Percentiles rank a stretch among this genome's conserved stretches.
These are phyloP conservation scores for Alternaria infectoria DNA, from an alignment of 2,329 filamentous ascomycete genomes.

Conservation along the genomic window DNA sequence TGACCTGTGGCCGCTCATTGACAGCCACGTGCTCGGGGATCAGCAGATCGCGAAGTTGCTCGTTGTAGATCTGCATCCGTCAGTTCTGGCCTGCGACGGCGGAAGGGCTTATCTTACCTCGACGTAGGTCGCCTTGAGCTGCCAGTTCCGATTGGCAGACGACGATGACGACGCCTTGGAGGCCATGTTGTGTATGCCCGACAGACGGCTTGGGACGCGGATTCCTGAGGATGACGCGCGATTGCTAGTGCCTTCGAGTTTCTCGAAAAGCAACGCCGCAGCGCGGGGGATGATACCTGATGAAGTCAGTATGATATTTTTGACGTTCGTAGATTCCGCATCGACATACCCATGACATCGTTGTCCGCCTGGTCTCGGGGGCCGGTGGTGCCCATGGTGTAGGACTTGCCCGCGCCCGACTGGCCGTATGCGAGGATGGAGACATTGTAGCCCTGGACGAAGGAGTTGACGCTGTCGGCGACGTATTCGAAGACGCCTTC, in stretches of 20 bases:
- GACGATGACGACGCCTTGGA: constrained; percentile 51
- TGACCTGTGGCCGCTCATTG: constrained; percentile 78
- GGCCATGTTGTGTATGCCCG: constrained; percentile 57
- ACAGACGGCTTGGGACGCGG: constrained; percentile 72
- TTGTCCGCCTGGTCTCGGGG: constrained; percentile 75
- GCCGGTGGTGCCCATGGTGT: constrained; percentile 97
- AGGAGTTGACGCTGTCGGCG: constrained; percentile 85
- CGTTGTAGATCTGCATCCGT: constrained; percentile 83
- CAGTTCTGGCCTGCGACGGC: constrained; percentile 8
- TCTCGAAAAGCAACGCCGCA: constrained; percentile 85
- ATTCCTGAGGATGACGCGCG: constrained; percentile 78
- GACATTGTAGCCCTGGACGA: constrained; percentile 97
- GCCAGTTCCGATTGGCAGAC: constrained; percentile 77
- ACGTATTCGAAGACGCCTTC: constrained; percentile 95
- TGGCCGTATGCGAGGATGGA: constrained; percentile 96
- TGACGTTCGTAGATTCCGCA: not conserved
- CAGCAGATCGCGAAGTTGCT: constrained; percentile 89
- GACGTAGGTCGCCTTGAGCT: constrained; percentile 91
- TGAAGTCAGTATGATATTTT: constrained; percentile 18
- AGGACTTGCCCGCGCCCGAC: constrained; percentile 96
- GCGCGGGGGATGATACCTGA: constrained; percentile 96
- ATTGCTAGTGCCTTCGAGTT: constrained; percentile 67
- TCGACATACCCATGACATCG: constrained; percentile 75
- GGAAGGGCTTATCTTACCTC: constrained; percentile 53
- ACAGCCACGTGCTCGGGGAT: constrained; percentile 74